Conservation (phyloP, 352 stramenopile genomes). For the Globisporangium orthogonon region DNA sequence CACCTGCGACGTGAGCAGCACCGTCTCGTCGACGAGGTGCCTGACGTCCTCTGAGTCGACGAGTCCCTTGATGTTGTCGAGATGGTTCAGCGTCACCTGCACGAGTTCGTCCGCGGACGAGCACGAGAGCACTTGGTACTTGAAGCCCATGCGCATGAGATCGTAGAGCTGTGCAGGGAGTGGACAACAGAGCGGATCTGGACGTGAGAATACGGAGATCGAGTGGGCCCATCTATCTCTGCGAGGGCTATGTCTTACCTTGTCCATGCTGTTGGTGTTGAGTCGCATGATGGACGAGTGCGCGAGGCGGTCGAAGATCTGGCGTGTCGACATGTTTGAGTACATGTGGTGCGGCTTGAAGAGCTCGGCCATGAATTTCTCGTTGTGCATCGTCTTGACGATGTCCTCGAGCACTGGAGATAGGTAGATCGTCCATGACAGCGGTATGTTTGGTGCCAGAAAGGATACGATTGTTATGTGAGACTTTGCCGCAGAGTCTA, state of each 20-base stretch:
- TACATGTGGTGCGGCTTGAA: conserved; percentile 93
- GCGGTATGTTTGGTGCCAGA: too few species aligned
- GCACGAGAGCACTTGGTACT: conserved; percentile 86
- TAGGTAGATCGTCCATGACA: too few species aligned
- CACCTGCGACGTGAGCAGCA: conserved; percentile 64
- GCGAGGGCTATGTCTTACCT: conserved; percentile 25
- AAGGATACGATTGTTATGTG: too few species aligned
- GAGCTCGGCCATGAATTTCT: conserved; percentile 88
- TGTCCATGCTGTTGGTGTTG: conserved; percentile 92
- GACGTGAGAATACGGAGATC: background rate
- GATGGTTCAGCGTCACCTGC: conserved; percentile 86
- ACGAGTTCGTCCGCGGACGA: conserved; percentile 82
- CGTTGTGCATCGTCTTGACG: conserved; percentile 90
- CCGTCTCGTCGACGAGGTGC: conserved; percentile 68
- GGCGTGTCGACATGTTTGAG: conserved; percentile 79
- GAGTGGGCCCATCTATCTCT: background rate
- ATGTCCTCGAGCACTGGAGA: conserved; percentile 86
- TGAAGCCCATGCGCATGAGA: conserved; percentile 94
- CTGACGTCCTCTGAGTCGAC: conserved; percentile 62
- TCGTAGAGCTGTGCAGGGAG: conserved; percentile 71
- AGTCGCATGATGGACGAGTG: conserved; percentile 94
- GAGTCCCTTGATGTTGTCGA: conserved; percentile 68
- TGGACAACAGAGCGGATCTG: too few species aligned
- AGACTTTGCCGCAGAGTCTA: background rate
- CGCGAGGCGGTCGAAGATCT: conserved; percentile 89